Evolutionary conservation across 192 early-diverging fungal genomes (phyloP).

Genomic region (Podila verticillata): DNA sequence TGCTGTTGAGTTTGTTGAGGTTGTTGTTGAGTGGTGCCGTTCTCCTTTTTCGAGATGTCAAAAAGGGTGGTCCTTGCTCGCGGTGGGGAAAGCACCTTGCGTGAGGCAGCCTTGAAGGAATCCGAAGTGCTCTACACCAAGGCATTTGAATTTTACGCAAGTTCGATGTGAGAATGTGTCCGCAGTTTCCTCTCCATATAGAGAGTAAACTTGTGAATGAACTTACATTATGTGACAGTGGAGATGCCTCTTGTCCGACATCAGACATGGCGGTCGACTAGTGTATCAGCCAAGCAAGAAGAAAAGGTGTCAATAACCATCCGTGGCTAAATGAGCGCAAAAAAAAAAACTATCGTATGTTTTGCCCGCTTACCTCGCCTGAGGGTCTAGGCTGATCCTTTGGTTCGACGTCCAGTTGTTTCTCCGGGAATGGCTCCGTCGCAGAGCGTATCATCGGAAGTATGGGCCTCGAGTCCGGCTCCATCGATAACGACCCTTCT

Average conservation of each 20-base stretch:
- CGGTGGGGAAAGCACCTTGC: slow-evolving; percentile 28
- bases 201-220: no score
- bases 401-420: background rate
- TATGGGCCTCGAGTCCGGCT: background rate
- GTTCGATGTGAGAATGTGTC: no score
- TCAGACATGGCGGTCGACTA: no score
- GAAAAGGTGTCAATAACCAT: no score
- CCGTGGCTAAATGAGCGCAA: no score
- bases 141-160: background rate
- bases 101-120: slow-evolving; percentile 3
- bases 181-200: no score
- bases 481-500: background rate
- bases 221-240: no score
- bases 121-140: slow-evolving; percentile 6
- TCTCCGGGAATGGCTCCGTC: background rate
- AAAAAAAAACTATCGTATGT: background rate
- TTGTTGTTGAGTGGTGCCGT: background rate
- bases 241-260: no score
- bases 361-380: no score
- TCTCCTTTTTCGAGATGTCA: slow-evolving; percentile 20
- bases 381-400: background rate
- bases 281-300: no score
- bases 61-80: slow-evolving; percentile 16
- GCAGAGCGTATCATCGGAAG: background rate
- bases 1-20: background rate